These are phyloP conservation scores for Globomyces sp. DNA, from an alignment of 371 early-diverging fungal genomes.

Conservation along the genomic window DNA sequence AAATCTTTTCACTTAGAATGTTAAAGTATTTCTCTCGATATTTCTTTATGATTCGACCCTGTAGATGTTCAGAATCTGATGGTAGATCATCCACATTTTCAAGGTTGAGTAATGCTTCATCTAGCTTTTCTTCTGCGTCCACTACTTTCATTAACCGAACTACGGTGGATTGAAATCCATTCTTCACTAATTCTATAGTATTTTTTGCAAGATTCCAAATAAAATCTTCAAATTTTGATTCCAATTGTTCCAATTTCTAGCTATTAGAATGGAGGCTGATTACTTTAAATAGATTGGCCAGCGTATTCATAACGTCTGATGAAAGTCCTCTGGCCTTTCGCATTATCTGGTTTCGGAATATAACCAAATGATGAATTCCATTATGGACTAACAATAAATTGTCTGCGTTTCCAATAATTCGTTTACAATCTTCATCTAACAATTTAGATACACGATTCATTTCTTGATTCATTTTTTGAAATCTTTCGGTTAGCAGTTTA, in stretches of 20 bases:
- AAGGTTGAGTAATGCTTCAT: conserved; percentile 61
- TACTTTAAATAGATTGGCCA: conserved; percentile 73
- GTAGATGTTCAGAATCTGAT: conserved; percentile 4
- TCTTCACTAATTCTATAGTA: conserved; percentile 72
- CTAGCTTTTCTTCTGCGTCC: conserved; percentile 85
- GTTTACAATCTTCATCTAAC: conserved; percentile 64
- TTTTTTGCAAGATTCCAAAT: conserved; percentile 80
- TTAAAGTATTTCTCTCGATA: conserved; percentile 77
- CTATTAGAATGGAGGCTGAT: no score
- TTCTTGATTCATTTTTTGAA: conserved; percentile 80
- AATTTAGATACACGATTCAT: conserved; percentile 67
- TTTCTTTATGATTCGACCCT: conserved; percentile 64
- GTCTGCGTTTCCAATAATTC: conserved; percentile 65
- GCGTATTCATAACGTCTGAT: conserved; percentile 75
- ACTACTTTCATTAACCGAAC: conserved; percentile 87
- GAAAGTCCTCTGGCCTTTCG: conserved; percentile 70
- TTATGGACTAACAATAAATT: conserved; percentile 84
- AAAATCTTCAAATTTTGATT: conserved; percentile 77
- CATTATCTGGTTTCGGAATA: conserved; percentile 71
- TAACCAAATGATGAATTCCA: conserved; percentile 81
- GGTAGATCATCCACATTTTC: conserved; percentile 34
- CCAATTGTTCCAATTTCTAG: conserved; percentile 66
- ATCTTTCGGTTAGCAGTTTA: conserved; percentile 76
- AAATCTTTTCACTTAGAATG: conserved; percentile 66
- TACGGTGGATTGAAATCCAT: conserved; percentile 65